Evolutionary conservation across 2,329 filamentous ascomycete species (phyloP), one percentile per base, ranked within the genome.

Genomic region (Cladophialophora bantiana): DNA sequence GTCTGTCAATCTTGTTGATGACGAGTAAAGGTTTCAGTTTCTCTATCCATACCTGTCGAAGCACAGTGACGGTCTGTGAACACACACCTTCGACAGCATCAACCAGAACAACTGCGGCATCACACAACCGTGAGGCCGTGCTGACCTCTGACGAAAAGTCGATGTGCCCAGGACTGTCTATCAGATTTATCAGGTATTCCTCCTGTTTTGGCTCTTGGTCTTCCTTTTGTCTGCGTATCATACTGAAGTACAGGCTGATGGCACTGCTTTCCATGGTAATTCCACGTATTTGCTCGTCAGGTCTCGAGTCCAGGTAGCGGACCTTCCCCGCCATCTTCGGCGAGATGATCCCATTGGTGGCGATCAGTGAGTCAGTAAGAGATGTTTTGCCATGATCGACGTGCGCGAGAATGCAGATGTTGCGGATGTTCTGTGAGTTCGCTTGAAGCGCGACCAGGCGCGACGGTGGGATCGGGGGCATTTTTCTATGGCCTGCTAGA

Each of bases 191-290:
- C 69, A 99, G 84, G 76, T 97, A 97, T 78, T 99, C 94, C 76
- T 93, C 93, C 20, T 90, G 85, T 74, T 89, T 86, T 0, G 92
- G 90, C 13, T 83, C 76, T 5, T 87, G 87, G 15, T 93, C 89
- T 1, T 90, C 89, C 35, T 67, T 62, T 56, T 66, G 54, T 72
- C 92, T 88, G 72, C 94, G 87, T 62, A 96, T 83, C 86, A 98
- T 92, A 40, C 94, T 96, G 78, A 99, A 99, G 80, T 91, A 96
- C 38, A 99, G 84, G 0, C 95, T 98, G 71, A 99, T 99, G 69
- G 95, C 95, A 5, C 94, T 98, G 0, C 95, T 98, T 79, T 99
- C 95, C 95, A 99, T 99, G n/a, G 95, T 99, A 76, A 99, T 99
- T 64, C 95, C 95, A 71, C 95, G 90, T 15, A 92, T 86, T 80